phyloP scores from a whole-genome alignment of 768 basidiomycete genomes.

The Termitomyces sp. region DNA sequence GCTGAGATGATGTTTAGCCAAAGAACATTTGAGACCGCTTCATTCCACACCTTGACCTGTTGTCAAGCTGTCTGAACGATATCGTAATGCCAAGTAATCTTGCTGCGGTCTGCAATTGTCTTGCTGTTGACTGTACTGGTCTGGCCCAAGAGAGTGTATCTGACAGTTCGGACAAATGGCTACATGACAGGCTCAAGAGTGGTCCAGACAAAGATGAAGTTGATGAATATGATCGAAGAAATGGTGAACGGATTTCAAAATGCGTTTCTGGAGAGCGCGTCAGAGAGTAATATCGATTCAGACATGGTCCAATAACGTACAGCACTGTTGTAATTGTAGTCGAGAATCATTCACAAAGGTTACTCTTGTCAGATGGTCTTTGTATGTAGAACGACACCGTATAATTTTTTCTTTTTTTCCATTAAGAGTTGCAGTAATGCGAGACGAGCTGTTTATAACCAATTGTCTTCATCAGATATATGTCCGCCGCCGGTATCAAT shows the following conservation, averaged over 20 bases:
- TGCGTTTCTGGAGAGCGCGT: not conserved
- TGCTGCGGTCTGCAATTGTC: not conserved
- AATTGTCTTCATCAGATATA: not conserved
- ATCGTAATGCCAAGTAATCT: not conserved
- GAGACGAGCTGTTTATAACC: not conserved
- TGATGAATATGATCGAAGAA: not conserved
- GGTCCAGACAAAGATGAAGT: not conserved
- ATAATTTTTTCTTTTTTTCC: too few species aligned
- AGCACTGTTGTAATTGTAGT: not conserved
- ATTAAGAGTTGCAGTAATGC: too few species aligned
- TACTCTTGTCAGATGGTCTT: not conserved
- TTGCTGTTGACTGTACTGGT: not conserved
- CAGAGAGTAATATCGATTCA: not conserved
- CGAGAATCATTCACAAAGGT: not conserved
- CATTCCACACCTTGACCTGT: not conserved
- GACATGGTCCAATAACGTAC: not conserved
- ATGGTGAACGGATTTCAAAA: not conserved
- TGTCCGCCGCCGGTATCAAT: not conserved
- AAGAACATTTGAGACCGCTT: too few species aligned
- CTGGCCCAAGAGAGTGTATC: not conserved
- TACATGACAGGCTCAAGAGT: not conserved
- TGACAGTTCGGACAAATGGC: not conserved
- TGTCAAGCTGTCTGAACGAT: not conserved
- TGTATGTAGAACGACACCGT: too few species aligned
- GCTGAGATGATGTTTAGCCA: not conserved